Evolutionary conservation across 1,139 yeast genomes (phyloP).

Genomic region (Saccharomyces uvarum): DNA sequence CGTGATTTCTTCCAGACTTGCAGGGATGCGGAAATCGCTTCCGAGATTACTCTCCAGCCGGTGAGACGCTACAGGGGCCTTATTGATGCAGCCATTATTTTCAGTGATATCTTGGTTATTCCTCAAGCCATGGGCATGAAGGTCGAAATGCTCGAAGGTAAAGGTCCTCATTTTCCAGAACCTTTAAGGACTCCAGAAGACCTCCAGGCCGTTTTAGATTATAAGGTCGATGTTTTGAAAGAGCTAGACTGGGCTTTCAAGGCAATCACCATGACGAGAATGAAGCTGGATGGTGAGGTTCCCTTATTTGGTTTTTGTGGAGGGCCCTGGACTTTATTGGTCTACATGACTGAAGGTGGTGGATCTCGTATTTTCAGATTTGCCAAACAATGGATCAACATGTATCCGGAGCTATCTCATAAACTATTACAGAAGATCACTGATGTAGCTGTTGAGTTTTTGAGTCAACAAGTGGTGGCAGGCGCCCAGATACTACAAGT

Average conservation of each 20-base stretch:
- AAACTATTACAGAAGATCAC: conserved; percentile 68
- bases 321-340: conserved; percentile 95
- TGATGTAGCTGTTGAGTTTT: conserved; percentile 83
- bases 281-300: conserved; percentile 77
- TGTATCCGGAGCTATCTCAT: conserved; percentile 66
- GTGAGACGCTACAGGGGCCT: conserved; percentile 81
- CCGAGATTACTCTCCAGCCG: conserved; percentile 93
- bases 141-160: conserved; percentile 88
- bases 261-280: conserved; percentile 81
- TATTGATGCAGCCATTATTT: conserved; percentile 93
- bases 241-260: conserved; percentile 92
- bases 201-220: conserved; percentile 45
- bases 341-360: conserved; percentile 97
- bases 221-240: conserved; percentile 59
- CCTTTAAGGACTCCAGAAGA: conserved; percentile 77
- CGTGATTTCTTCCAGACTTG: conserved; percentile 91
- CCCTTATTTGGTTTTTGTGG: conserved; percentile 95
- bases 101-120: conserved; percentile 87
- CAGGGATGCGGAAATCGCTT: conserved; percentile 86
- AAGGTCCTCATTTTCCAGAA: conserved; percentile 87
- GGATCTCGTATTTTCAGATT: conserved; percentile 86
- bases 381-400: conserved; percentile 88
- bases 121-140: conserved; percentile 98
- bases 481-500: conserved; percentile 97
- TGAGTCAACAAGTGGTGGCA: conserved; percentile 91